phyloP scores from a whole-genome alignment of 2,329 filamentous ascomycete species.

The Geosmithia flava region DNA sequence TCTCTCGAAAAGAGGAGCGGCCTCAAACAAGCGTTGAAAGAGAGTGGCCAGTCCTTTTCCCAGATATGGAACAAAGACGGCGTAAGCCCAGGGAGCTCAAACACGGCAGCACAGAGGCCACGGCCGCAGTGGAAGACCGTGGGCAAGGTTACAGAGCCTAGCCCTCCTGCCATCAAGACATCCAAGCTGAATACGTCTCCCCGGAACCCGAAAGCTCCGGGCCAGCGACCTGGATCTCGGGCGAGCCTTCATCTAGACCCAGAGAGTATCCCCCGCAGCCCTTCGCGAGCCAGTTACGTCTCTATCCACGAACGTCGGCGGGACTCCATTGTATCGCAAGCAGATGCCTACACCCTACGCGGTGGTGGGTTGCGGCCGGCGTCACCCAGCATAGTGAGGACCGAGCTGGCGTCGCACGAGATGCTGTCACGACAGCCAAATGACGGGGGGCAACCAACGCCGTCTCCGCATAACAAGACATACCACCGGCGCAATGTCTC shows the following conservation, averaged over 20 bases:
- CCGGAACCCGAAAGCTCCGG: not conserved
- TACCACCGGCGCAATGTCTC: constrained; percentile 12
- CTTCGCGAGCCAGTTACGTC: constrained; percentile 34
- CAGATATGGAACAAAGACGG: constrained; percentile 38
- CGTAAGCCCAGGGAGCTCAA: constrained; percentile 9
- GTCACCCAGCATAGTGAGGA: constrained; percentile 24
- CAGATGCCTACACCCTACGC: constrained; percentile 41
- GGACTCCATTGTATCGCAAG: constrained; percentile 42
- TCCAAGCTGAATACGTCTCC: not conserved
- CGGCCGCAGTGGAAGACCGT: constrained; percentile 11
- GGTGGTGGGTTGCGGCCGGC: constrained; percentile 29
- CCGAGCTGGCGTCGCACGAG: constrained; percentile 12
- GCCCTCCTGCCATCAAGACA: not conserved
- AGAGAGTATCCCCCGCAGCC: constrained; percentile 20
- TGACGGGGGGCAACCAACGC: not conserved
- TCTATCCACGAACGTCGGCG: constrained; percentile 37
- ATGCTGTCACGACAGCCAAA: constrained; percentile 1
- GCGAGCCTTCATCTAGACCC: constrained; percentile 8
- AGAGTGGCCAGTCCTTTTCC: constrained; percentile 31
- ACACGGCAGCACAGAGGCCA: constrained; percentile 6
- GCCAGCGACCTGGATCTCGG: constrained; percentile 1
- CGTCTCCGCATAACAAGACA: constrained; percentile 3
- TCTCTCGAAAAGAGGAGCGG: constrained; percentile 29
- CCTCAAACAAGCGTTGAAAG: constrained; percentile 39
- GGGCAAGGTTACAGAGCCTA: constrained; percentile 3